Evolutionary conservation across 2,329 filamentous ascomycete genomes (phyloP).

Genomic region (Arthrocladium fulminans): DNA sequence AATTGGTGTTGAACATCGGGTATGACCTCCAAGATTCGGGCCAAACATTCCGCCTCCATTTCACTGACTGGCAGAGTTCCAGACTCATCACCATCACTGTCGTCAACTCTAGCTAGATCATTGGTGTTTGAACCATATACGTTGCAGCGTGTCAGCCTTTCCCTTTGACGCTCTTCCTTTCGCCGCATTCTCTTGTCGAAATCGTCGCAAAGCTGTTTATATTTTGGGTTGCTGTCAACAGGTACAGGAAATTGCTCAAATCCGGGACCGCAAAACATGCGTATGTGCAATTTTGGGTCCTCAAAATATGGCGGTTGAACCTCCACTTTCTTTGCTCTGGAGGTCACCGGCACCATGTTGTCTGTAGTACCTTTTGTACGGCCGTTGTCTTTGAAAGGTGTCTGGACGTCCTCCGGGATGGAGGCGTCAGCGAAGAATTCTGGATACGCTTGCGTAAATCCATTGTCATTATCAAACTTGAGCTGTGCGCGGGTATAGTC

Average conservation of each 20-base stretch:
- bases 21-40: conserved; percentile 36
- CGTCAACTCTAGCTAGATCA: conserved; percentile 8
- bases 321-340: conserved; percentile 1
- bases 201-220: conserved; percentile 18
- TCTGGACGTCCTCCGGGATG: background rate
- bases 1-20: conserved; percentile 40
- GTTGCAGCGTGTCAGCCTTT: conserved; percentile 7
- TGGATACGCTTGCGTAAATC: conserved; percentile 2
- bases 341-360: background rate
- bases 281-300: conserved; percentile 13
- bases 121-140: conserved; percentile 1
- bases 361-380: too few relatives aligned
- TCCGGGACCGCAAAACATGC: conserved; percentile 22
- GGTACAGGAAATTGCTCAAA: conserved; percentile 21
- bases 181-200: conserved; percentile 15
- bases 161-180: conserved; percentile 7
- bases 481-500: background rate
- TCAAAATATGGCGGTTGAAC: conserved; percentile 20
- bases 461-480: background rate
- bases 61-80: background rate
- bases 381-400: too few relatives aligned
- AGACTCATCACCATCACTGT: conserved; percentile 8
- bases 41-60: conserved; percentile 23
- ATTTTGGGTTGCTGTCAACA: conserved; percentile 16
- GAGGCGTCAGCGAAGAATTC: conserved; percentile 5